These are phyloP conservation scores for Cladorrhinum sp. DNA, from an alignment of 2,329 filamentous ascomycete genomes.

Conservation along the genomic window DNA sequence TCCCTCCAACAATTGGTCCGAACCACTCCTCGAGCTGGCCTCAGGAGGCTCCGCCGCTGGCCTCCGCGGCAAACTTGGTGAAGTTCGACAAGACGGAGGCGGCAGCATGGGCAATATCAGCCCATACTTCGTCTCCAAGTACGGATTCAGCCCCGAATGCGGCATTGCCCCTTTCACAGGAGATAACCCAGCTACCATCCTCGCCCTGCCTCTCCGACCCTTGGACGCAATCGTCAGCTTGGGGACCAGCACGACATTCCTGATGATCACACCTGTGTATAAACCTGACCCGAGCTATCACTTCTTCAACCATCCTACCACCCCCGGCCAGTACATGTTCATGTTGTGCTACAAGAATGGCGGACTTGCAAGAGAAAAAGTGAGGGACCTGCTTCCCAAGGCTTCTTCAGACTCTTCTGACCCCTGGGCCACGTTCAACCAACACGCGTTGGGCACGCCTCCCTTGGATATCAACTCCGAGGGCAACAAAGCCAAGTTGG, in stretches of 20 bases:
- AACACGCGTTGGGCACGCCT: conserved; percentile 62
- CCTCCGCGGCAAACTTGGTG: conserved; percentile 74
- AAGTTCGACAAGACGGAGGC: conserved; percentile 77
- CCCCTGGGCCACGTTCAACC: conserved; percentile 79
- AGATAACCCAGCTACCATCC: conserved; percentile 93
- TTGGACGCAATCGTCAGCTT: conserved; percentile 92
- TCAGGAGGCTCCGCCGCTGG: conserved; percentile 58
- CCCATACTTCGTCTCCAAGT: conserved; percentile 73
- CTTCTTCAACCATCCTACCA: conserved; percentile 97
- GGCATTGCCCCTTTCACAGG: conserved; percentile 84
- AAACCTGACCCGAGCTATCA: conserved; percentile 87
- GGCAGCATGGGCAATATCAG: conserved; percentile 72
- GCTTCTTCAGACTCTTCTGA: conserved; percentile 40
- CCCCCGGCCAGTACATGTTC: conserved; percentile 92
- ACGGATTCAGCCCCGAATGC: conserved; percentile 73
- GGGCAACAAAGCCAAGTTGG: conserved; percentile 69
- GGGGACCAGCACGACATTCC: conserved; percentile 92
- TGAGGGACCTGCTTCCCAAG: conserved; percentile 75
- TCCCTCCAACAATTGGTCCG: conserved; percentile 66
- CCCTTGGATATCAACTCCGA: conserved; percentile 61
- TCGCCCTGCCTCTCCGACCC: conserved; percentile 80
- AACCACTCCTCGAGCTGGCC: conserved; percentile 70
- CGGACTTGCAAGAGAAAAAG: conserved; percentile 83
- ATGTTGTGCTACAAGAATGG: conserved; percentile 99
- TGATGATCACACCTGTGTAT: conserved; percentile 94